A percentile compares a stretch with the other conserved stretches of the same genome.
phyloP scores from a whole-genome alignment of 176 grass and related monocot genomes.

The Zoysia pacifica region DNA sequence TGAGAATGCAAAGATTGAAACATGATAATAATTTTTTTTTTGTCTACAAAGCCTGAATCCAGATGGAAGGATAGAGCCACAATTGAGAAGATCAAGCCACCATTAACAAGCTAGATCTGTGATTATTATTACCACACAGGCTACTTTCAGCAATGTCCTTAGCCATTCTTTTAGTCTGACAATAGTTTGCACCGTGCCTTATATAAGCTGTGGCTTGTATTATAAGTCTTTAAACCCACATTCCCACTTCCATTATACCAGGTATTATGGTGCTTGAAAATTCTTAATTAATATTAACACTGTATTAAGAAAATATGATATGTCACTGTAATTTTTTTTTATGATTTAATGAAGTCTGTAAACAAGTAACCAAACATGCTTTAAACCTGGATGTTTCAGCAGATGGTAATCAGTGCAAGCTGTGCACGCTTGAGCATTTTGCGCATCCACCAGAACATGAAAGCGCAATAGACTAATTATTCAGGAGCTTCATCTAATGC shows the following conservation, averaged over 20 bases:
- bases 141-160: neutral
- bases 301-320: no score
- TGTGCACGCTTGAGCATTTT: neutral
- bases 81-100: neutral
- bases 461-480: neutral
- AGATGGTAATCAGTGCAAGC: neutral
- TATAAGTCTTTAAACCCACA: no score
- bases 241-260: no score
- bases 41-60: neutral
- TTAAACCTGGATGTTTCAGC: no score
- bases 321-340: no score
- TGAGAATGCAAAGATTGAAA: neutral
- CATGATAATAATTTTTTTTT: neutral
- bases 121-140: neutral
- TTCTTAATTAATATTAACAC: no score
- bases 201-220: no score
- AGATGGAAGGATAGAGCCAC: neutral
- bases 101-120: neutral
- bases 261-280: no score
- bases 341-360: no score
- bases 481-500: neutral
- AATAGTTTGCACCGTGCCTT: neutral
- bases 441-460: neutral
- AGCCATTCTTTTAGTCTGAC: neutral
- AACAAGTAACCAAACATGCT: no score